Conservation (phyloP, 495 filamentous ascomycete genomes). For the Cercophora newfieldiana region DNA sequence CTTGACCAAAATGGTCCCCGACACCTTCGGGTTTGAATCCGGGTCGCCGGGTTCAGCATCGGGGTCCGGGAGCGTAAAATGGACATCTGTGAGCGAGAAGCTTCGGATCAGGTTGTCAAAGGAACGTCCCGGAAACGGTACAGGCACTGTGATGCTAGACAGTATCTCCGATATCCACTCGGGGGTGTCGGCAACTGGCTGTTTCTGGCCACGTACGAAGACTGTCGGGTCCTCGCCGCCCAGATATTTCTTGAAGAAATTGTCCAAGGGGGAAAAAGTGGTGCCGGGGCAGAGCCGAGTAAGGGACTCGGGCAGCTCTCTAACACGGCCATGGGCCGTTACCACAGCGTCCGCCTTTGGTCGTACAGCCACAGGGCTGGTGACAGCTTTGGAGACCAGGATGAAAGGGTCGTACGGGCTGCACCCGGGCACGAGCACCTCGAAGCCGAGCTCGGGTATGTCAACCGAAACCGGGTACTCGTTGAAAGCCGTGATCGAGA, state of each 20-base stretch:
- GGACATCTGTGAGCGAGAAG: slow-evolving; percentile 79
- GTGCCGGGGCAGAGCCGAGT: slow-evolving; percentile 70
- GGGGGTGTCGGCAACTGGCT: slow-evolving; percentile 65
- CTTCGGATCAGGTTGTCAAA: slow-evolving; percentile 81
- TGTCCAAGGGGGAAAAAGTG: slow-evolving; percentile 78
- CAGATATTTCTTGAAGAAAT: slow-evolving; percentile 78
- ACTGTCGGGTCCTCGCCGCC: slow-evolving; percentile 74
- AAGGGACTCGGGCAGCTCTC: slow-evolving; percentile 67
- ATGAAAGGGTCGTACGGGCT: slow-evolving; percentile 65
- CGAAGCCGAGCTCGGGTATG: slow-evolving; percentile 78
- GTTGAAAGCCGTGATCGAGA: slow-evolving; percentile 66
- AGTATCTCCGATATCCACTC: slow-evolving; percentile 80
- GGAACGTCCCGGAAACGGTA: slow-evolving; percentile 76
- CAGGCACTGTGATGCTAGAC: slow-evolving; percentile 76
- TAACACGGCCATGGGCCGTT: slow-evolving; percentile 66
- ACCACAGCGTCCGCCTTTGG: slow-evolving; percentile 66
- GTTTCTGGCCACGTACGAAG: slow-evolving; percentile 73
- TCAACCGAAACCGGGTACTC: slow-evolving; percentile 71
- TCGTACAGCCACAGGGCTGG: slow-evolving; percentile 60
- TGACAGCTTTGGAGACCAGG: slow-evolving; percentile 67
- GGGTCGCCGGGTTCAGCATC: slow-evolving; percentile 74
- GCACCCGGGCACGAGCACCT: slow-evolving; percentile 81
- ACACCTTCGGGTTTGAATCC: slow-evolving; percentile 71
- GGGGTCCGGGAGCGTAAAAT: slow-evolving; percentile 78
- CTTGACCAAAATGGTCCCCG: slow-evolving; percentile 74